phyloP scores from a whole-genome alignment of 345 rosid genomes.

The Viola odorata region DNA sequence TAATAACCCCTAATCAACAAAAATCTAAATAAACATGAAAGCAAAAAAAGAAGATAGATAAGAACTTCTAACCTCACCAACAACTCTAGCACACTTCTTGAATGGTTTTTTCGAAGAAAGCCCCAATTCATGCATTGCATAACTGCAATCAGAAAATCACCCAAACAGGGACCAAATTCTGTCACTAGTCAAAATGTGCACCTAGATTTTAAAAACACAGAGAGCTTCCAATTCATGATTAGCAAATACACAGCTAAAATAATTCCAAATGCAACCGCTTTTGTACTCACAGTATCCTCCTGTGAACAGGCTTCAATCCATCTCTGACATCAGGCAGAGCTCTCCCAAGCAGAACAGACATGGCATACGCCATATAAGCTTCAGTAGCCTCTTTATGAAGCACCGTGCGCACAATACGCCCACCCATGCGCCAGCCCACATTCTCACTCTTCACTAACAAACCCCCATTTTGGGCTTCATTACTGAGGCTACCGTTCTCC shows the following conservation, averaged over 20 bases:
- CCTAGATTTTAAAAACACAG: too few relatives aligned
- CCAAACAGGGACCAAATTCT: too few relatives aligned
- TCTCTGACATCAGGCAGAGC: conserved; percentile 94
- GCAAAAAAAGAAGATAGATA: neutral
- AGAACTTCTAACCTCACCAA: conserved; percentile 68
- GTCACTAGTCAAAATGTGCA: too few relatives aligned
- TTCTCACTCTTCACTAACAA: conserved; percentile 34
- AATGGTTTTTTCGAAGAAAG: conserved; percentile 83
- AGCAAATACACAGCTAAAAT: neutral
- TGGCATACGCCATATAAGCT: conserved; percentile 84
- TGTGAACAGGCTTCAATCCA: conserved; percentile 90
- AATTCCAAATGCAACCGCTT: neutral
- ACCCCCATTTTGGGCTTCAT: conserved; percentile 37
- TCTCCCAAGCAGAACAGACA: conserved; percentile 91
- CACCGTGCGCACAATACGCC: conserved; percentile 54
- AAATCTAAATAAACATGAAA: neutral
- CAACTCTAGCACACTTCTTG: conserved; percentile 98
- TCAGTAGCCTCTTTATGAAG: conserved; percentile 90
- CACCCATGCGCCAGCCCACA: conserved; percentile 16
- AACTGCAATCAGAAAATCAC: conserved; percentile 35
- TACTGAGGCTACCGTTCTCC: conserved; percentile 15
- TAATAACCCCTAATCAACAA: neutral
- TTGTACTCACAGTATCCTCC: conserved; percentile 71
- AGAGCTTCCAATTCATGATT: too few relatives aligned
- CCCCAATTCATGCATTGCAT: conserved; percentile 93